Base-by-base conservation (phyloP, 805 yeast genomes). In the Candida parachauliodes region DNA sequence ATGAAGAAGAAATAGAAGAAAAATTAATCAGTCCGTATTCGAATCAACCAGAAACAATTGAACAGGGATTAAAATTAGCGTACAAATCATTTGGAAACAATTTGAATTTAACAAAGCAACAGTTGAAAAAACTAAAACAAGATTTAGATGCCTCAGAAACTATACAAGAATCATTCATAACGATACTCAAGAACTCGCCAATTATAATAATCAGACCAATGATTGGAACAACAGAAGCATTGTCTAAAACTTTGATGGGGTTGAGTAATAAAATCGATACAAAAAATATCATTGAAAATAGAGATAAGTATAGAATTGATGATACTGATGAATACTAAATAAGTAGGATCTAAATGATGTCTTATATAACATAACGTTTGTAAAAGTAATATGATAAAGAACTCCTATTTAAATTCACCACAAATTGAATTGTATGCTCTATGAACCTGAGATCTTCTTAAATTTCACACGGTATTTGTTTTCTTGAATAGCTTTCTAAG, bases 151-250 rank as follows among this genome's bases (percentile, higher is more conserved):
- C 75, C n/a, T 70, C 82, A 20, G 81, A 78, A 0, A 77, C 72
- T 42, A 78, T 87, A 0, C 81, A 76, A 48, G 81, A 72, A 4
- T 86, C 89, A 0, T 75, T 86, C 0, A 59, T 68, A 14, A 80
- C 87, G 1, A 68, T 88, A 10, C 81, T 85, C 10, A 76, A 75
- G 45, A 87, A 83, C 0, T 78, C 95, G 1, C 97, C 97, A 0
- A 77, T 87, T 11, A 81, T 87, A 14, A 59, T 89, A 11, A 70
- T 89, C 2, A 59, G 96, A 29, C 96, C 97, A 2, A 72, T 88
- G 44, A 88, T 89, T 49, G 98, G 97, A 2, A 88, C 95, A 0
- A 84, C 96, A 0, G 96, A 88, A 55, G 95, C 95, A 0, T 70
- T 89, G 5, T 82, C 91, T 5, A 84, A 80, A 51, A 74, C 95